phyloP scores from a whole-genome alignment of 2,329 filamentous ascomycete genomes.

The Echinosphaeria canescens region DNA sequence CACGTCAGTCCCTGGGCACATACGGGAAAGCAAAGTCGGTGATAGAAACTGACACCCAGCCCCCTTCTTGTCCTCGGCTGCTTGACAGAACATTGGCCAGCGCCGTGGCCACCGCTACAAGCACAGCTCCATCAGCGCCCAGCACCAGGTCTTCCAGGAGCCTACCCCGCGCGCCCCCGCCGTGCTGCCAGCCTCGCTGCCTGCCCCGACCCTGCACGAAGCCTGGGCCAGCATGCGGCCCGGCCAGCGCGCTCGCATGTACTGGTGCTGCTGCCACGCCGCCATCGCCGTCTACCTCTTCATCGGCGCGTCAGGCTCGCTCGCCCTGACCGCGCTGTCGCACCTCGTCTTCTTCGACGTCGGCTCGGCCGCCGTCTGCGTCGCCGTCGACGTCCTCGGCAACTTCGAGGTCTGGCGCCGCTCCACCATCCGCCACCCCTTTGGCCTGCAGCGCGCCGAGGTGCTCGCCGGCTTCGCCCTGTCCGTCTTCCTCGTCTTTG shows the following conservation, averaged over 20 bases:
- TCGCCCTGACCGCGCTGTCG: slow-evolving; percentile 80
- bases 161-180: slow-evolving; percentile 70
- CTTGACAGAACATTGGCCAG: slow-evolving; percentile 65
- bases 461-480: slow-evolving; percentile 91
- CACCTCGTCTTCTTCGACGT: slow-evolving; percentile 94
- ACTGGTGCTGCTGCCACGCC: slow-evolving; percentile 82
- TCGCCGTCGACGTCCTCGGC: slow-evolving; percentile 75
- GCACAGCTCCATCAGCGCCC: slow-evolving; percentile 73
- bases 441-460: slow-evolving; percentile 79
- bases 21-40: too few species aligned
- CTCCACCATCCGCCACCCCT: slow-evolving; percentile 81
- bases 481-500: slow-evolving; percentile 92
- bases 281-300: slow-evolving; percentile 67
- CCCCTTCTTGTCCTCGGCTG: background rate
- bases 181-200: slow-evolving; percentile 75
- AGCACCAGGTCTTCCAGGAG: slow-evolving; percentile 91
- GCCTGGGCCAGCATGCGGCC: slow-evolving; percentile 77
- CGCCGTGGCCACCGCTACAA: slow-evolving; percentile 95
- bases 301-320: slow-evolving; percentile 64
- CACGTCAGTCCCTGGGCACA: background rate
- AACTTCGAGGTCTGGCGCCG: slow-evolving; percentile 98
- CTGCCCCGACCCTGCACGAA: slow-evolving; percentile 75
- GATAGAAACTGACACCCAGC: slow-evolving; percentile 1
- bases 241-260: slow-evolving; percentile 63
- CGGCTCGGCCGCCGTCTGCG: slow-evolving; percentile 75